Conservation (phyloP, 495 filamentous ascomycete species). For the Neurospora discreta region DNA sequence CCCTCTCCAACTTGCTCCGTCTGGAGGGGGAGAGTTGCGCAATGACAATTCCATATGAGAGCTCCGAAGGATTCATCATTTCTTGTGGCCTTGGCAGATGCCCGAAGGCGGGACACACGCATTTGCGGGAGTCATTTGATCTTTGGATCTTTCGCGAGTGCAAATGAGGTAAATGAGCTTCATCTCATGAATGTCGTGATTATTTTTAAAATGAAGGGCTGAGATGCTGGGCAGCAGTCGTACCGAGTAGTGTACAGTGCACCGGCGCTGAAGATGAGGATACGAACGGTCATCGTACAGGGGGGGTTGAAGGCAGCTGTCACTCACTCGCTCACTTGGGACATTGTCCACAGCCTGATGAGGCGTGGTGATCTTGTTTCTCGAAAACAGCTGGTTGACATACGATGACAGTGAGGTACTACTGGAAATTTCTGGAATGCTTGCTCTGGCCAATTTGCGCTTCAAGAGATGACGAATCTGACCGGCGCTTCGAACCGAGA, state of each 20-base stretch:
- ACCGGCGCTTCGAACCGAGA: background rate
- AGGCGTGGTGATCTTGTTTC: background rate
- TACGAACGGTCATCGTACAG: background rate
- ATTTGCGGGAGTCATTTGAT: background rate
- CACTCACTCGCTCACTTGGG: background rate
- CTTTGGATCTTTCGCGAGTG: background rate
- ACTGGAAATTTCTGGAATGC: background rate
- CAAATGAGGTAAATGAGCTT: background rate
- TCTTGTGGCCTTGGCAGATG: background rate
- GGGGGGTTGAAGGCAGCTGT: background rate
- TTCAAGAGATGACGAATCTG: background rate
- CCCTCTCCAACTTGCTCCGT: background rate
- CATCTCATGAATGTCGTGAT: background rate
- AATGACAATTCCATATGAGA: background rate
- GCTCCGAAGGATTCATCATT: background rate
- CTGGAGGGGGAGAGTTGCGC: background rate
- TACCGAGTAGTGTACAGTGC: background rate
- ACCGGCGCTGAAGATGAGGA: background rate
- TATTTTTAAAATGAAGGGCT: background rate
- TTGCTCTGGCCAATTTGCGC: background rate
- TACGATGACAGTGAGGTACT: background rate
- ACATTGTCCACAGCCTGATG: background rate
- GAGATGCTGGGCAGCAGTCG: background rate
- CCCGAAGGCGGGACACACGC: background rate
- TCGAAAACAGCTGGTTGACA: background rate